These are phyloP conservation scores for Mycena haematopus DNA, from an alignment of 768 basidiomycete genomes.

Conservation along the genomic window DNA sequence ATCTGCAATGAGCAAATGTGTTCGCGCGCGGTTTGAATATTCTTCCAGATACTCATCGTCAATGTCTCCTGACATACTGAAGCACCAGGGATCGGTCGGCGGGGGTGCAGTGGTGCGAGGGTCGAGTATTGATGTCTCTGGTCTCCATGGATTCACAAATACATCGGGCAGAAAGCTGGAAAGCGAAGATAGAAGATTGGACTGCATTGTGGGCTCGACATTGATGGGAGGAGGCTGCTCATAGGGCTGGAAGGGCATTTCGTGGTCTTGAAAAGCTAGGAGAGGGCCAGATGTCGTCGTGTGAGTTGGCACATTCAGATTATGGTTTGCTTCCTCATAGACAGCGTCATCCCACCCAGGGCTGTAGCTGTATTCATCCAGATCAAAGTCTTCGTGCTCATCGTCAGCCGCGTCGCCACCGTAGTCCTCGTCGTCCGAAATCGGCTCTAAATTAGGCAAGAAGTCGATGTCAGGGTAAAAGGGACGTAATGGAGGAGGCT, in stretches of 20 bases:
- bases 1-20: too few species aligned
- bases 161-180: too few species aligned
- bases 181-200: too few species aligned
- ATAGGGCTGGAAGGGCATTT: neutral
- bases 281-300: neutral
- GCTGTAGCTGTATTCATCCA: neutral
- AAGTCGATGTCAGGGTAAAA: neutral
- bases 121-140: too few species aligned
- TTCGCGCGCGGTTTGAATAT: too few species aligned
- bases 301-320: neutral
- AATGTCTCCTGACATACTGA: neutral
- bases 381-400: neutral
- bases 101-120: neutral
- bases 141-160: too few species aligned
- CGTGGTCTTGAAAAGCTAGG: neutral
- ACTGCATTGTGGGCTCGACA: too few species aligned
- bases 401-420: too few species aligned
- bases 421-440: constrained; percentile 1
- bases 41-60: neutral
- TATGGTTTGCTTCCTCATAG: neutral
- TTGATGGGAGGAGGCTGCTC: too few species aligned
- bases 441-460: neutral
- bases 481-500: too few species aligned
- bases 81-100: neutral
- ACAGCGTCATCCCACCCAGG: neutral